Conservation (phyloP, 371 early-diverging fungal species). For the Rhizopus delemar region DNA sequence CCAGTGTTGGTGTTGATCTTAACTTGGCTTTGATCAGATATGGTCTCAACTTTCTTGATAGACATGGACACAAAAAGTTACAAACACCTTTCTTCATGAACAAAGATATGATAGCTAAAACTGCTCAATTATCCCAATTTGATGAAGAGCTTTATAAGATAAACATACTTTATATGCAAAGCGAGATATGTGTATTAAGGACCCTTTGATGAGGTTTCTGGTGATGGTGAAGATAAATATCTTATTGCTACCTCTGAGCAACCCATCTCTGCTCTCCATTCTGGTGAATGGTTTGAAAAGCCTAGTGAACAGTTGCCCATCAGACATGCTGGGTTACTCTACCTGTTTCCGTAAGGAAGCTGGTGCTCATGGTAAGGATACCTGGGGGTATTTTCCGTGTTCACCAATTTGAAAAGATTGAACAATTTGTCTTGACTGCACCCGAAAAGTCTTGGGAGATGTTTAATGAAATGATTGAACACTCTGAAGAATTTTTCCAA, state of each 20-base stretch:
- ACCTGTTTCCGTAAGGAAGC: constrained; percentile 99
- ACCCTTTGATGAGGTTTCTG: constrained; percentile 46
- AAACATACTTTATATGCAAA: not conserved
- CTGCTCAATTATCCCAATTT: constrained; percentile 98
- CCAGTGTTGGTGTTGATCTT: constrained; percentile 95
- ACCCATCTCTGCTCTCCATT: constrained; percentile 97
- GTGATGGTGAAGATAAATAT: constrained; percentile 94
- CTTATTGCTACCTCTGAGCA: constrained; percentile 99
- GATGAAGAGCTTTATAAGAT: constrained; percentile 99
- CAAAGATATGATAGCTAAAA: constrained; percentile 97
- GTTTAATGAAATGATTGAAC: constrained; percentile 96
- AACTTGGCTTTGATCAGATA: constrained; percentile 97
- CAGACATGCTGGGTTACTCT: constrained; percentile 98
- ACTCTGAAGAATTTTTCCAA: constrained; percentile 97
- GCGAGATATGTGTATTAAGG: too few species aligned
- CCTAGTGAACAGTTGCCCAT: constrained; percentile 89
- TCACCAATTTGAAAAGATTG: constrained; percentile 99
- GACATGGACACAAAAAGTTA: constrained; percentile 88
- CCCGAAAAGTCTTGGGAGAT: constrained; percentile 98
- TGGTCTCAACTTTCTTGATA: constrained; percentile 94
- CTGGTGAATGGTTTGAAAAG: constrained; percentile 95
- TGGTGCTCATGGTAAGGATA: constrained; percentile 99
- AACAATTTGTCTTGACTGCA: constrained; percentile 97
- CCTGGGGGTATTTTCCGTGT: constrained; percentile 99
- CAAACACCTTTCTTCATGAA: constrained; percentile 99